Base-by-base conservation (phyloP, 768 basidiomycete genomes). In the Mycena epipterygia region DNA sequence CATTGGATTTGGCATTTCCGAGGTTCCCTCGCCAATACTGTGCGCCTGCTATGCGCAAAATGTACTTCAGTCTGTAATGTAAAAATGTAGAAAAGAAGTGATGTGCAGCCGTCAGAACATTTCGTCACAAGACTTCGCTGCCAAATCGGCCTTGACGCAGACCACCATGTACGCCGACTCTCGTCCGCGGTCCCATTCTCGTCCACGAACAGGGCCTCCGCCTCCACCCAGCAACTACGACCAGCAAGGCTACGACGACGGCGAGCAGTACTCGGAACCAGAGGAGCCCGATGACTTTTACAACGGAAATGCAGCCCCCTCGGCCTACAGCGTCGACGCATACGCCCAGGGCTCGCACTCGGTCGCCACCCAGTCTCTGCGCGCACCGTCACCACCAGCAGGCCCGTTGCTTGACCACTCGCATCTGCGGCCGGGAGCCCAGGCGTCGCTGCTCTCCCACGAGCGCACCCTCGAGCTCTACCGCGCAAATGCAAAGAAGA, bases 401-500 rank as follows among this genome's bases (percentile, higher is more conserved):
- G 91, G 86, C 3, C 90, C 92, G 53, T 88, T 96, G 76, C 89
- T 95, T 66, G 95, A 96, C 84, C 95, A 95, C 74, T 95, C 96
- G 44, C 96, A 98, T 81, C 89, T 98, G 44, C 91, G 93, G 16
- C 96, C 96, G 21, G 98, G 98, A 35, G 94, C 93, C 53, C 91
- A 96, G 75, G 98, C 97, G 5, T 91, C 96, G 8, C 89, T 99
- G 16, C 91, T 98, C 74, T 96, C 95, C 0, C 94, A 98, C 80
- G 96, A 97, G 81, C 94, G 94, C 67, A 99, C 98, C 2, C 91
- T 99, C 68, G 96, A 98, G 81, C 91, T 98, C 71, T 99, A 99
- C 85, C 94, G 98, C 53, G 91, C 93, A 49, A 99, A 99, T 81
- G 98, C 97, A 35, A 98, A 97, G 85, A 99, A 99, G 84, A 98